A percentile compares a stretch with the other conserved stretches of the same genome.
These are phyloP conservation scores for Lathyrus sativus DNA, from an alignment of 306 rosid genomes.

Conservation along the genomic window DNA sequence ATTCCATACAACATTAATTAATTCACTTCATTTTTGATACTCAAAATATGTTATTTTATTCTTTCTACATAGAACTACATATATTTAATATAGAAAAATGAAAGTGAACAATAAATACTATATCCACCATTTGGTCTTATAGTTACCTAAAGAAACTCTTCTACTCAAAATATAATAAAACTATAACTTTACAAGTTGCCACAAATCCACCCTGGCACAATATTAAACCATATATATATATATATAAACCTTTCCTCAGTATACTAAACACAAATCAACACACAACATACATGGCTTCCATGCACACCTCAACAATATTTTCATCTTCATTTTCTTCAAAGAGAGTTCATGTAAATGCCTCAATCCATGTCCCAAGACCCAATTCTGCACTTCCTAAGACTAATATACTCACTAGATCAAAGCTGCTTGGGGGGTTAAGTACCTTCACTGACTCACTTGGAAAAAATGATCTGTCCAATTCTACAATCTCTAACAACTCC, in stretches of 20 bases:
- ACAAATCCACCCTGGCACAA: too few species aligned
- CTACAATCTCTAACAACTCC: neutral
- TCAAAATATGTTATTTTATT: too few species aligned
- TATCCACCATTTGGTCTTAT: too few species aligned
- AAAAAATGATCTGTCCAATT: neutral
- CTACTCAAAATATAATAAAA: too few species aligned
- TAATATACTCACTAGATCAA: neutral
- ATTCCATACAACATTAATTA: neutral
- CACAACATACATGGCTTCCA: neutral
- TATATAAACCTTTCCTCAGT: too few species aligned
- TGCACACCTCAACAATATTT: constrained; percentile 1
- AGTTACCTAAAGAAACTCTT: too few species aligned
- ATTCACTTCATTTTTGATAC: neutral
- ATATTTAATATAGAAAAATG: too few species aligned
- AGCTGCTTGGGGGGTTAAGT: too few species aligned
- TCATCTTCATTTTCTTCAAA: neutral
- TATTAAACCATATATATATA: too few species aligned
- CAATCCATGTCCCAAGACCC: neutral
- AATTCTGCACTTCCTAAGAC: neutral
- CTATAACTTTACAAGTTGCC: too few species aligned
- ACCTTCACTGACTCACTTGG: too few species aligned
- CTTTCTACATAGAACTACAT: neutral
- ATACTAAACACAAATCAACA: neutral
- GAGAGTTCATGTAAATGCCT: neutral
- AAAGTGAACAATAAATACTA: too few species aligned